Evolutionary conservation across 495 filamentous ascomycete species (phyloP).

Genomic region (Clohesyomyces aquaticus): DNA sequence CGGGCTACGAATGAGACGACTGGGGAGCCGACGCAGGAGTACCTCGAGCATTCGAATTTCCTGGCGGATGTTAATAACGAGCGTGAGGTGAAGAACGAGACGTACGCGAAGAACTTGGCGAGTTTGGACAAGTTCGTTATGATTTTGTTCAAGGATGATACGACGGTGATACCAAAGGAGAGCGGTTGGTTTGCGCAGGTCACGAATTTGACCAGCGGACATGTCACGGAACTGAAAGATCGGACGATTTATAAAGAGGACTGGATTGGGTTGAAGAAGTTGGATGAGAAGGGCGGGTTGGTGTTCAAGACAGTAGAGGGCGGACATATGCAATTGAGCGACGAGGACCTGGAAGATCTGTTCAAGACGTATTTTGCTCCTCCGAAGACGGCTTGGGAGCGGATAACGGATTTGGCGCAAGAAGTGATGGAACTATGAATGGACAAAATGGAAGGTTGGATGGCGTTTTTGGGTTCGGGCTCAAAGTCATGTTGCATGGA

Average conservation of each 20-base stretch:
- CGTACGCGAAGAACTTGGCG: constrained; percentile 72
- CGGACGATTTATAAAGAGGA: constrained; percentile 82
- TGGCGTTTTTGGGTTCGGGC: neutral
- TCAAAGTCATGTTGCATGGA: too few relatives aligned
- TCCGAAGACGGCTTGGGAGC: constrained; percentile 14
- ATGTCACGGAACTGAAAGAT: constrained; percentile 69
- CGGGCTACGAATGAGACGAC: constrained; percentile 51
- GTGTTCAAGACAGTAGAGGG: constrained; percentile 73
- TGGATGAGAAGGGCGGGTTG: constrained; percentile 80
- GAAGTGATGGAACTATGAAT: constrained; percentile 34
- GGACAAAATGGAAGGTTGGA: neutral
- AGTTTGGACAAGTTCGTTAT: constrained; percentile 79
- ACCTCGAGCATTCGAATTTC: constrained; percentile 84
- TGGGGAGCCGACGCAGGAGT: constrained; percentile 63
- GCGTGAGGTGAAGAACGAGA: constrained; percentile 69
- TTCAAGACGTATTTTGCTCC: constrained; percentile 77
- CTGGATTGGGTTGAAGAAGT: constrained; percentile 82
- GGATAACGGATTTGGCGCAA: neutral
- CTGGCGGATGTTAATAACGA: constrained; percentile 99
- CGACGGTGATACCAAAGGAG: constrained; percentile 86
- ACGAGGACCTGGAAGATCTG: constrained; percentile 64
- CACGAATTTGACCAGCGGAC: constrained; percentile 63
- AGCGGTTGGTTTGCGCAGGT: constrained; percentile 88
- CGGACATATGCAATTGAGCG: constrained; percentile 79
- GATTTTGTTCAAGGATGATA: constrained; percentile 88